These are phyloP conservation scores for Aspergillus coremiiformis DNA, from an alignment of 495 filamentous ascomycete genomes.

Conservation along the genomic window DNA sequence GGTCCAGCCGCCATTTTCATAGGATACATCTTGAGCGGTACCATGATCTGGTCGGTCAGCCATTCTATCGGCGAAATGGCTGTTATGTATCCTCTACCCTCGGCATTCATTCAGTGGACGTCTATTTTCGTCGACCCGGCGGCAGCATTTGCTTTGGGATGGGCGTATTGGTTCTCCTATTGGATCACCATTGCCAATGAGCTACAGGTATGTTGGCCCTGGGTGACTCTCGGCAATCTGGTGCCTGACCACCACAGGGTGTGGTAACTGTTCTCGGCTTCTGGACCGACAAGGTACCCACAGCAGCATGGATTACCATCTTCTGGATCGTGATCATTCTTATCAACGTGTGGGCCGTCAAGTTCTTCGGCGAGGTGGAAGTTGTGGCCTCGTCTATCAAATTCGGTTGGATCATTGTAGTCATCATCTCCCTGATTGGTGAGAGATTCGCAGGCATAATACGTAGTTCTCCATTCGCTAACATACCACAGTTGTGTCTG, in stretches of 20 bases:
- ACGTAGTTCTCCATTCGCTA: slow-evolving; percentile 11
- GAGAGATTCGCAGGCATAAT: background rate
- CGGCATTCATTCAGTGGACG: slow-evolving; percentile 41
- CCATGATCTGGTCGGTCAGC: slow-evolving; percentile 29
- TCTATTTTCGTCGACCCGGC: slow-evolving; percentile 42
- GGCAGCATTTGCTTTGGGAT: slow-evolving; percentile 44
- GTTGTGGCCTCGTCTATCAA: slow-evolving; percentile 45
- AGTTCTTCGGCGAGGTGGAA: slow-evolving; percentile 49
- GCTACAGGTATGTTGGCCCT: slow-evolving; percentile 21
- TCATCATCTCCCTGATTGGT: slow-evolving; percentile 32
- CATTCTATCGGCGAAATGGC: slow-evolving; percentile 41
- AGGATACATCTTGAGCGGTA: slow-evolving; percentile 34
- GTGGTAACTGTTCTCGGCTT: slow-evolving; percentile 53
- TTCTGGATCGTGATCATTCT: slow-evolving; percentile 38
- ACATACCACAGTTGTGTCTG: slow-evolving; percentile 38
- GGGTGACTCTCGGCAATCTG: background rate
- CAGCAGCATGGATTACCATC: slow-evolving; percentile 41
- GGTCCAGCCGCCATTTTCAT: slow-evolving; percentile 39
- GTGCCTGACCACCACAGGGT: slow-evolving; percentile 9
- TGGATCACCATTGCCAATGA: slow-evolving; percentile 41
- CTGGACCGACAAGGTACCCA: slow-evolving; percentile 42
- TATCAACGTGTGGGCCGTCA: slow-evolving; percentile 41
- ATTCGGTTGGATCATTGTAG: slow-evolving; percentile 37
- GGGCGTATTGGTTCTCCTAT: slow-evolving; percentile 44
- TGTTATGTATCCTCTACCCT: slow-evolving; percentile 49